phyloP scores from a whole-genome alignment of 768 basidiomycete genomes.

The Imleria badia region DNA sequence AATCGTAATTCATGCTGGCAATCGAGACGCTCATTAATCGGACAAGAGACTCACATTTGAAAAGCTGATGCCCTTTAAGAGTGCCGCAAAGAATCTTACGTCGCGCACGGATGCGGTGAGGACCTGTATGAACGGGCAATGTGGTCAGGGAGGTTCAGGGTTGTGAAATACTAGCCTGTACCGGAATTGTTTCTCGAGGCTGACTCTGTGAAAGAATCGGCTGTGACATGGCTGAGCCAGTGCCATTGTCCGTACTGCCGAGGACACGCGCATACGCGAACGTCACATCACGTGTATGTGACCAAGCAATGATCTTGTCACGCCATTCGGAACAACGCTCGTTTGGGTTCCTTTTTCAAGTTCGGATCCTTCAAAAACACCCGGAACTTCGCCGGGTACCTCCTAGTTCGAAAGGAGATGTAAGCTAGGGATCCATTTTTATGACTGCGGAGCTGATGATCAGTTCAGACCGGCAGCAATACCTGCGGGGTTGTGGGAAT shows the following conservation, averaged over 20 bases:
- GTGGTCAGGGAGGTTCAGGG: conserved; percentile 2
- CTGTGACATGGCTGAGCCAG: conserved; percentile 20
- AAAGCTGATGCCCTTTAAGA: conserved; percentile 83
- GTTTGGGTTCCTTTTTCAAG: too few species aligned
- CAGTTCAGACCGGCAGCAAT: neutral
- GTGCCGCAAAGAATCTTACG: conserved; percentile 73
- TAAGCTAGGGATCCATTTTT: neutral
- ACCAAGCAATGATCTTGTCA: neutral
- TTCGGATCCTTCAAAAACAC: too few species aligned
- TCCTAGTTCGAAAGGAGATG: neutral
- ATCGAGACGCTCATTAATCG: neutral
- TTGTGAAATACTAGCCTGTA: conserved; percentile 5
- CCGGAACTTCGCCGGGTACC: too few species aligned
- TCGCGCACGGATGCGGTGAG: conserved; percentile 74
- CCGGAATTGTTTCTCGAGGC: conserved; percentile 22
- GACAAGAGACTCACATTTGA: conserved; percentile 55
- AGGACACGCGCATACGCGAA: too few species aligned
- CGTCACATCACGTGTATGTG: conserved; percentile 16
- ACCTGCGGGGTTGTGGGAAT: neutral
- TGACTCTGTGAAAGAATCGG: conserved; percentile 17
- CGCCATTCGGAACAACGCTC: neutral
- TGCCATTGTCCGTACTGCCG: too few species aligned
- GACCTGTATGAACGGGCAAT: conserved; percentile 36
- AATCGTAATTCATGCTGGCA: conserved; percentile 1
- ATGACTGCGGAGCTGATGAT: neutral